Evolutionary conservation across 495 filamentous ascomycete species (phyloP).

Genomic region (Diplogelasinospora grovesii): DNA sequence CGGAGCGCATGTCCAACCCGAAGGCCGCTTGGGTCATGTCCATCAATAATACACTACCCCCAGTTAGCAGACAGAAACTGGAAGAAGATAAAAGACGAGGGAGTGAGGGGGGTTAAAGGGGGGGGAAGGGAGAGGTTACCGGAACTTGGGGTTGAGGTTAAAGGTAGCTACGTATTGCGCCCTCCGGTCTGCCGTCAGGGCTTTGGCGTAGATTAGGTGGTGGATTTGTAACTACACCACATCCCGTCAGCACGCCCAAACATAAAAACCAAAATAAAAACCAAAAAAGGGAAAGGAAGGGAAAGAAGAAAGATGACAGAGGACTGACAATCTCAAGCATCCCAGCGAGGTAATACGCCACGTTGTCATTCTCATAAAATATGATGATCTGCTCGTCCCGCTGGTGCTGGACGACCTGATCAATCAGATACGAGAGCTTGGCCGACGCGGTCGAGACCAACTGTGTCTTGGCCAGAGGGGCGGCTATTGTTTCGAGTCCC

Average conservation of each 20-base stretch:
- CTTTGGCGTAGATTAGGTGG: slow-evolving; percentile 75
- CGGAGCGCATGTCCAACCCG: slow-evolving; percentile 74
- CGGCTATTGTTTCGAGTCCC: slow-evolving; percentile 18
- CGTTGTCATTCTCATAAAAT: slow-evolving; percentile 85
- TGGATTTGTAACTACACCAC: slow-evolving; percentile 52
- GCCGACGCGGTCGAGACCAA: slow-evolving; percentile 77
- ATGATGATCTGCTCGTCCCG: slow-evolving; percentile 77
- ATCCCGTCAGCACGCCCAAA: slow-evolving; percentile 15
- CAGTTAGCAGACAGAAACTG: slow-evolving; percentile 8
- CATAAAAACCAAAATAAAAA: too few relatives aligned
- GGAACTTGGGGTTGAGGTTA: slow-evolving; percentile 53
- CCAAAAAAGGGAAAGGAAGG: not conserved
- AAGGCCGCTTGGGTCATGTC: slow-evolving; percentile 82
- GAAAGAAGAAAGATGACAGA: slow-evolving; percentile 27
- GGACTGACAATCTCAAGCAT: slow-evolving; percentile 59
- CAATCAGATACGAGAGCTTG: slow-evolving; percentile 81
- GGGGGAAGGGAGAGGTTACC: too few relatives aligned
- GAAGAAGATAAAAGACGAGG: not conserved
- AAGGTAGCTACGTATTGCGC: slow-evolving; percentile 73
- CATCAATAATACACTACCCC: slow-evolving; percentile 73
- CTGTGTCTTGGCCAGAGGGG: slow-evolving; percentile 52
- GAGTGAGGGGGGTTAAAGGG: too few relatives aligned
- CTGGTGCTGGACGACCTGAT: slow-evolving; percentile 60
- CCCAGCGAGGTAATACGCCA: slow-evolving; percentile 76
- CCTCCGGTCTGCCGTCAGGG: slow-evolving; percentile 50